Base-by-base conservation (phyloP, 2,329 filamentous ascomycete genomes). In the Beauveria scarabaeidicola region DNA sequence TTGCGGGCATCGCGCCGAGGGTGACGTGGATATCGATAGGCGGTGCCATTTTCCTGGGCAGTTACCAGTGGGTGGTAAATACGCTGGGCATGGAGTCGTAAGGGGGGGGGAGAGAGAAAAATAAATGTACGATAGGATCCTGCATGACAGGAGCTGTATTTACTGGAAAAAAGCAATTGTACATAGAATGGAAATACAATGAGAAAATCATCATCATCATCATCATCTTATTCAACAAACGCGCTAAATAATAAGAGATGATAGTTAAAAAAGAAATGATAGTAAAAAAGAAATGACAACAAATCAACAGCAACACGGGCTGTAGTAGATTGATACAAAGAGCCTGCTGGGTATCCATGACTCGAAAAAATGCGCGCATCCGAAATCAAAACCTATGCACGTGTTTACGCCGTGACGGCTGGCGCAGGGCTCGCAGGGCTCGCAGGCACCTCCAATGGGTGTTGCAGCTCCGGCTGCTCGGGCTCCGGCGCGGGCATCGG, bases 1-100 rank as follows among this genome's bases (percentile, higher is more conserved):
- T 92, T 67, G 83, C 86, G 1, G 89, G 88, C 1, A 81, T 87
- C 50, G 91, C 88, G 17, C 94, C 94, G 1, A 80, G 94, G 57
- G 87, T 96, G 10, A 87, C 90, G 63, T 97, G 94, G 92, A 99
- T 99, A 70, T 94, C 90, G 65, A 88, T 90, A 60, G 94, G 94
- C 3, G 94, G 94, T 1, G 91, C 93, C 11, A 91, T 99, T 38
- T 99, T 99, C 76, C 73, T 97, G 69, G 94, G 93, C 1, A 93
- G 89, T 67, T 97, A 97, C 73, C 91, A 96, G 73, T 94, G 87
- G 84, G 88, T 86, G 23, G 88, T 87, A 66, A 96, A 96, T 75
- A 77, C 84, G 36, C 72, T 95, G 66, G 80, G 62, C 21, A 58
- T 19, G 15, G 29, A 27, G 41, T 53, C 44, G 47, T 44, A 36